Base-by-base conservation (phyloP, 768 basidiomycete species). In the Lenzites betulinus region DNA sequence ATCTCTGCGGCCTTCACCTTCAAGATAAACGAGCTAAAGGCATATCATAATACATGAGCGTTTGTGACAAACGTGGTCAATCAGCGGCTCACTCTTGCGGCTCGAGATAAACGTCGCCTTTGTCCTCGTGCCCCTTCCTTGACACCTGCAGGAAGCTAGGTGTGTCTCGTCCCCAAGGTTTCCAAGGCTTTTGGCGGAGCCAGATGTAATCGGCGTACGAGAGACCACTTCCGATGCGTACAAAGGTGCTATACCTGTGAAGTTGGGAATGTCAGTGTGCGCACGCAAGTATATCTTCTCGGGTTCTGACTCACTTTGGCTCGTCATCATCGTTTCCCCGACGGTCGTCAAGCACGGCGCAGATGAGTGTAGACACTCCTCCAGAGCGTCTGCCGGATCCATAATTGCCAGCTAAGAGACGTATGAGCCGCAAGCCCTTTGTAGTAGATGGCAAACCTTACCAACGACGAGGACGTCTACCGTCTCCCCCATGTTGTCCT, bases 1-100 rank as follows among this genome's bases (percentile, higher is more conserved):
- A 98, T 92, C 71, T 98, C 95, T 0, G 95, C 92, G 0, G 93
- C 96, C 74, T 98, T 98, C 57, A 98, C 84, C 67, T 90, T 90
- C 65, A 98, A 60, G 36, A 98, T 89, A 73, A 99, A 98, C 0
- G 96, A 97, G 66, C 95, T 97, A 30, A n/a, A 13, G 60, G 3
- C 18, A 7, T 33, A 33, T 33, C 30, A 25, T n/a, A 28, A 28
- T 5, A 20, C 3, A 15, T 20, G 20, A 26, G 39, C 11, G 18
- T 33, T 36, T 4, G 22, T 25, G 11, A 3, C 43, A 13, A 38
- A 12, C 7, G n/a, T n/a, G 25, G 5, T 11, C 51, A 30, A 33
- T 33, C 33, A 26, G 56, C 47, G 30, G 36, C 83, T 60, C 67
- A 96, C 95, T 97, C 89, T 65, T 89, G 82, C 15, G 96, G 95